Evolutionary conservation across 306 rosid species (phyloP), one percentile per base, ranked within the genome.

Genomic region (Cicer bijugum): DNA sequence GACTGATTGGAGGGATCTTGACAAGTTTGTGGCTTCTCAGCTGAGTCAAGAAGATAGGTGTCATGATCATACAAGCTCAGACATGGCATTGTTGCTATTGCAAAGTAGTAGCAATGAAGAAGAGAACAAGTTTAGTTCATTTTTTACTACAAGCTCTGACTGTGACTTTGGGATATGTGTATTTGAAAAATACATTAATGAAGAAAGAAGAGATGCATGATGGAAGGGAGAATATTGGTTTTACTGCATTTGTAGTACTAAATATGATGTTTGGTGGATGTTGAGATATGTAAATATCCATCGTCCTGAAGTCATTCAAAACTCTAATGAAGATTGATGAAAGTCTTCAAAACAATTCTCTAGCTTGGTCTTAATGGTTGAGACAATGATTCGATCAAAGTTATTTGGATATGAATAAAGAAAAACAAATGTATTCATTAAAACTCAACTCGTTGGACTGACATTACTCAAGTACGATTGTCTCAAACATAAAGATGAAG

Each of bases 1-100:
- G 59, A 89, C 92, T 58, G 98, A 94, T 57, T 94, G 98, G 98
- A 91, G 97, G 75, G 95, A 81, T 16, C 82, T 94, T 73, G 98
- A 94, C 82, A 94, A 91, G 88, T 94, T 94, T 76, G 98, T 94
- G 43, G 98, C 98, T 60, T 94, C 98, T 12, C 97, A 94, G 17
- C 63, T 92, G 85, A 91, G 97, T 77, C 92, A 86, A 35, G 97
- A 83, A 52, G 87, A 84, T n/a, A 7, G 39, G 4, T 76, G 84
- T 70, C 77, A 70, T 69, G 86, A 81, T 28, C 5, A 28, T 10
- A 82, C 67, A 12, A 87, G 75, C 7, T 67, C 75, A 0, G 80
- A 80, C 64, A 76, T 84, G 88, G 55, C 89, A 55, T 53, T 88
- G 80, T 56, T 90, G 77, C 63, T 86, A 6, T 61, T 84, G 81